Conservation (phyloP, 371 early-diverging fungal genomes). For the Mortierella sp. region DNA sequence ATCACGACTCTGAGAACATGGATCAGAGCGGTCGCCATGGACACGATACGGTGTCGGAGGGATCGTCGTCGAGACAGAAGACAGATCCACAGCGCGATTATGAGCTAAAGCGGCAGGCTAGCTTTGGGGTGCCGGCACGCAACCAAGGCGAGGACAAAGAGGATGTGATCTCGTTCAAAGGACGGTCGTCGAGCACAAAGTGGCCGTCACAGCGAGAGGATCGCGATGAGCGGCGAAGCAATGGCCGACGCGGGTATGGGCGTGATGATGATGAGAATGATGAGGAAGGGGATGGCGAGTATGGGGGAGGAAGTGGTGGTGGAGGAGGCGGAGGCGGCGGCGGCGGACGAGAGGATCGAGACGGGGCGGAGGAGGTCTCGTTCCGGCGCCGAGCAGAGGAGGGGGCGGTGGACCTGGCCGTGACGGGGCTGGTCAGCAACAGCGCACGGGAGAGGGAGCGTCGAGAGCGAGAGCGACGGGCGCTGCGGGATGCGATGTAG, state of each 20-base stretch:
- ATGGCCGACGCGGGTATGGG: slow-evolving; percentile 20
- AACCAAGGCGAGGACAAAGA: slow-evolving; percentile 12
- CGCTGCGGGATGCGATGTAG: slow-evolving; percentile 3
- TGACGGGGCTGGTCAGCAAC: slow-evolving; percentile 35
- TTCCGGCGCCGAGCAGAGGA: slow-evolving; percentile 7
- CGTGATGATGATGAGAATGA: slow-evolving; percentile 15
- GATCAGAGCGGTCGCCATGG: slow-evolving; percentile 10
- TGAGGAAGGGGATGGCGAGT: slow-evolving; percentile 3
- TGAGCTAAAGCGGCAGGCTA: slow-evolving; percentile 22
- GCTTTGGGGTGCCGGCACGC: slow-evolving; percentile 3
- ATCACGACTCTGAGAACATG: slow-evolving; percentile 9
- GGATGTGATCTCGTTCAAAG: slow-evolving; percentile 28
- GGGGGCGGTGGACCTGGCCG: slow-evolving; percentile 9
- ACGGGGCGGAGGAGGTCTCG: neutral
- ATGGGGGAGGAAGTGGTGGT: slow-evolving; percentile 2
- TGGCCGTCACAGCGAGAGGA: slow-evolving; percentile 7
- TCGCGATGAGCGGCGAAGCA: neutral
- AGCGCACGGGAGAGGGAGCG: slow-evolving; percentile 46
- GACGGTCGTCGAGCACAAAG: neutral
- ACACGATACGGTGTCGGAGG: slow-evolving; percentile 7
- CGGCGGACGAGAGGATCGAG: neutral
- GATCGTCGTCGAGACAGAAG: slow-evolving; percentile 14
- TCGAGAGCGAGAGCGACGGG: slow-evolving; percentile 28
- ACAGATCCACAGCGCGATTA: slow-evolving; percentile 40
- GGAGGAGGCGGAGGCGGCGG: neutral